Percentiles rank a stretch among this genome's conserved stretches.
phyloP scores from a whole-genome alignment of 2,329 filamentous ascomycete genomes.

The Chaetomium globosum region DNA sequence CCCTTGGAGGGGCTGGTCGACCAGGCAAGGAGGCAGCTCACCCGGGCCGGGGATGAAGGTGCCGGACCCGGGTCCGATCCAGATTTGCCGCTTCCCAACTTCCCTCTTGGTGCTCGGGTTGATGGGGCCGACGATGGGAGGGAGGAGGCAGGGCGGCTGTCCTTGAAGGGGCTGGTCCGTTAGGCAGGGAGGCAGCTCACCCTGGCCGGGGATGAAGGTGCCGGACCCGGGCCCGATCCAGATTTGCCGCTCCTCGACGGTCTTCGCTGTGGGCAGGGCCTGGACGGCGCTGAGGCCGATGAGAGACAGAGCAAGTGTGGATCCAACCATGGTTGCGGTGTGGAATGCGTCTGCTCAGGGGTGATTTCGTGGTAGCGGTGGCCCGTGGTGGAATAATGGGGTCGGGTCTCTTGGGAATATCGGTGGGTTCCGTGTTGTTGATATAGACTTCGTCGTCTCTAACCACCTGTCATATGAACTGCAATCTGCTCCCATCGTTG shows the following conservation, averaged over 20 bases:
- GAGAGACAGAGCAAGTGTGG: constrained; percentile 35
- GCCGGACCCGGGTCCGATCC: constrained; percentile 20
- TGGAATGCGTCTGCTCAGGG: constrained; percentile 24
- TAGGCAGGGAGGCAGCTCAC: constrained; percentile 24
- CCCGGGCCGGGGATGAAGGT: constrained; percentile 28
- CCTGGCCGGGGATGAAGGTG: constrained; percentile 28
- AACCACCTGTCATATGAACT: constrained; percentile 12
- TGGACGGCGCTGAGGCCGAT: constrained; percentile 37
- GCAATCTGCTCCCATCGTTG: constrained; percentile 15
- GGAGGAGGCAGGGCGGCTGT: constrained; percentile 32
- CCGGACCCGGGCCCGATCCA: constrained; percentile 28
- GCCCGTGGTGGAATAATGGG: constrained; percentile 25
- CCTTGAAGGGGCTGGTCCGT: constrained; percentile 20
- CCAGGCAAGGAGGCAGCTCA: constrained; percentile 25
- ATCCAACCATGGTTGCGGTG: constrained; percentile 36
- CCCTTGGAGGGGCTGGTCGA: constrained; percentile 24
- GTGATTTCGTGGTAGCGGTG: constrained; percentile 25
- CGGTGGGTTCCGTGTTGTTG: constrained; percentile 25
- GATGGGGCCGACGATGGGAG: constrained; percentile 26
- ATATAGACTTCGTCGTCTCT: constrained; percentile 29
- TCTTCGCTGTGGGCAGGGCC: constrained; percentile 34
- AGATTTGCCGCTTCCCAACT: constrained; percentile 25
- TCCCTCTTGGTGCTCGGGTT: constrained; percentile 21
- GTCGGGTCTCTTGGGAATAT: constrained; percentile 10
- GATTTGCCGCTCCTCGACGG: constrained; percentile 24